Evolutionary conservation across 805 yeast species (phyloP).

Genomic region (Candida dajiaensis): DNA sequence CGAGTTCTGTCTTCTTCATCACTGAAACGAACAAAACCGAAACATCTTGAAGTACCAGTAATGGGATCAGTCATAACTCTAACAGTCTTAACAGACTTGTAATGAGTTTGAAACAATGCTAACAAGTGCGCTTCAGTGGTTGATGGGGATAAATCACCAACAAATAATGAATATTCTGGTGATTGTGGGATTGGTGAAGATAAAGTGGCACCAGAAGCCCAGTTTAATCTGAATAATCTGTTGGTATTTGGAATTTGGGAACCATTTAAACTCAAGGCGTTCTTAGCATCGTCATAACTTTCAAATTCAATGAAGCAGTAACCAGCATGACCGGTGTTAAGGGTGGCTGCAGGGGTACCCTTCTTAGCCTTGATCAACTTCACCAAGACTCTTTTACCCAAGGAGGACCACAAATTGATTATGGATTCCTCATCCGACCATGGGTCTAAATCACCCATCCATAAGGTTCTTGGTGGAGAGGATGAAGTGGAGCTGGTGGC

Average conservation of each 20-base stretch:
- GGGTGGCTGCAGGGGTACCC: constrained; percentile 29
- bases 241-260: constrained; percentile 54
- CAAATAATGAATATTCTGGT: constrained; percentile 73
- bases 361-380: constrained; percentile 56
- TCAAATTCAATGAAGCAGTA: constrained; percentile 78
- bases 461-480: constrained; percentile 61
- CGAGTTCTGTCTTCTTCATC: constrained; percentile 62
- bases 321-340: constrained; percentile 44
- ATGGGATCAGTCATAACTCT: constrained; percentile 84
- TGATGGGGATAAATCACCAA: constrained; percentile 75
- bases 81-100: constrained; percentile 66
- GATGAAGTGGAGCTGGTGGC: constrained; percentile 38
- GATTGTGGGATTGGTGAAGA: constrained; percentile 64
- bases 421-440: constrained; percentile 64
- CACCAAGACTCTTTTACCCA: constrained; percentile 53
- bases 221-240: constrained; percentile 66
- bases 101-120: constrained; percentile 63
- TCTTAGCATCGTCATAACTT: constrained; percentile 60
- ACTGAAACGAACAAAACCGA: constrained; percentile 75
- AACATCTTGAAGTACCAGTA: constrained; percentile 69
- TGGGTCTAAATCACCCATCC: constrained; percentile 89
- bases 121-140: constrained; percentile 77
- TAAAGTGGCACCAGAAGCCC: constrained; percentile 82
- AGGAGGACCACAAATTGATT: constrained; percentile 52
- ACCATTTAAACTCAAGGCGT: constrained; percentile 63